Evolutionary conservation across 2,329 filamentous ascomycete species (phyloP), one percentile per base, ranked within the genome.

Genomic region (Fusarium burgessii): DNA sequence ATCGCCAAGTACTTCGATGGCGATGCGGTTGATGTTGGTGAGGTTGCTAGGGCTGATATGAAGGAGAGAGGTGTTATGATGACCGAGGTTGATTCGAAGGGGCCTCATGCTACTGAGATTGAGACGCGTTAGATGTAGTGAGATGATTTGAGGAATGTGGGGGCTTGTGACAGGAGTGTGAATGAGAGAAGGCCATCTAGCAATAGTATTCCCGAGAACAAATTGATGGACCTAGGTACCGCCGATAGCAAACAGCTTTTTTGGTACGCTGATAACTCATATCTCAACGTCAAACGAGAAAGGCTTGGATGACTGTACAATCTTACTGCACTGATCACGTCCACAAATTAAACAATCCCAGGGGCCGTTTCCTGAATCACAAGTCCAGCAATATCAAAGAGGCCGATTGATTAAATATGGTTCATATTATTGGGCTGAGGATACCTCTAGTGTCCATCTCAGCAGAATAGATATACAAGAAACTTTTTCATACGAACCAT

Each of bases 391-490:
- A n/a, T n/a, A 29, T 29, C 29, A 29, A 29, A 12, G n/a, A 41
- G 40, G 7, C 40, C 4, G n/a, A 13, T 12, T 23, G 17, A 56
- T 35, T 29, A 35, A 13, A 27, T 11, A 56, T 27, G 40, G 29
- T 47, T 32, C 40, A 56, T 56, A 47, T 27, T 47, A 33, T 56
- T 12, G 17, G 17, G 29, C 20, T 3, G 40, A 56, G 29, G 41
- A 33, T 35, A 25, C 40, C 38, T 56, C 52, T 17, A 18, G 29
- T 9, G 17, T 35, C 40, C 18, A 51, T 36, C 32, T 5, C 45
- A 40, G n/a, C 27, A 18, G 14, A 64, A 58, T 43, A 47, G 58
- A 64, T 64, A n/a, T 49, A 65, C 60, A 65, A 65, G 62, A 65
- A 58, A 58, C 20, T n/a, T 51, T 36, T 20, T 36, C 5, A 18